Conservation (phyloP, 345 rosid species). For the Euphorbia tirucalli region DNA sequence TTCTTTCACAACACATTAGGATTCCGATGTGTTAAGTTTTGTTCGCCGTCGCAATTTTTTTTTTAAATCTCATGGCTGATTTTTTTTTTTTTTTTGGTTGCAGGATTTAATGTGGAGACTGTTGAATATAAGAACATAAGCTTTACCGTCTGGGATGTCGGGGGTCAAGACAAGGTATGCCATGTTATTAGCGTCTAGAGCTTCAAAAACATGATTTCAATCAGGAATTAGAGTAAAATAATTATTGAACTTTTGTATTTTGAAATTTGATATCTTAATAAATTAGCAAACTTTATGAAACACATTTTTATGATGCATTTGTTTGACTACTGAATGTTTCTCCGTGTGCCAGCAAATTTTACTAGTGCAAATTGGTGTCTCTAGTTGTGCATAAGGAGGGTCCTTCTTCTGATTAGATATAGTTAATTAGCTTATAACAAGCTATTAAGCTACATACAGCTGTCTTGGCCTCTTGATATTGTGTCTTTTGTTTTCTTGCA, state of each 20-base stretch:
- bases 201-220: not conserved
- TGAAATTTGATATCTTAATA: not conserved
- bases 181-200: not conserved
- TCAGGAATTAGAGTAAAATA: not conserved
- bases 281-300: not conserved
- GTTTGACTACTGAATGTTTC: not conserved
- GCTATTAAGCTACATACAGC: constrained; percentile 1
- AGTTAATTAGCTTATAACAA: constrained; percentile 2
- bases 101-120: constrained; percentile 27
- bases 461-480: not conserved
- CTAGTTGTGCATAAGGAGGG: constrained; percentile 10
- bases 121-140: constrained; percentile 28
- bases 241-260: not conserved
- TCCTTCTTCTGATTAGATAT: constrained; percentile 15
- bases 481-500: not conserved
- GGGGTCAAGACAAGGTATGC: constrained; percentile 27
- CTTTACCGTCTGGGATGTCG: constrained; percentile 29
- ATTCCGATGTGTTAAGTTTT: not conserved
- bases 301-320: not conserved
- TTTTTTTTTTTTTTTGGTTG: not conserved
- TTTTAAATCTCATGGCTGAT: not conserved
- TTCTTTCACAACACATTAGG: not conserved
- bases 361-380: not conserved
- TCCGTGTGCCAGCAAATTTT: not conserved
- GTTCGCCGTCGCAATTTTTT: not conserved